These are phyloP conservation scores for Akanthomyces dipterigenus DNA, from an alignment of 2,329 filamentous ascomycete species.

Conservation along the genomic window DNA sequence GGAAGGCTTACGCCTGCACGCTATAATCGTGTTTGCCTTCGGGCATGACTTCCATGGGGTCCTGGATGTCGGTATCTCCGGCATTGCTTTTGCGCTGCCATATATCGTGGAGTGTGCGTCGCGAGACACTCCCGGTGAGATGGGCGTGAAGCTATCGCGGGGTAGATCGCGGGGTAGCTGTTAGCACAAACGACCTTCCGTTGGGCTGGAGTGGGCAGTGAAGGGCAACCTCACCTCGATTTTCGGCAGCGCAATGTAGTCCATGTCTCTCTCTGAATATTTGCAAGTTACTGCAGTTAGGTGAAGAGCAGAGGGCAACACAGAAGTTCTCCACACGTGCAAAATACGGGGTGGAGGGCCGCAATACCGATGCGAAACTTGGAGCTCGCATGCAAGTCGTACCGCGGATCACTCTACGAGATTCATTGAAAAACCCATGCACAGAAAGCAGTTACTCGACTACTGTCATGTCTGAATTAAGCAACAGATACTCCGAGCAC, in stretches of 20 bases:
- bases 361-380: not conserved
- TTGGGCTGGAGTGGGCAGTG: not conserved
- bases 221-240: slow-evolving; percentile 38
- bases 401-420: not conserved
- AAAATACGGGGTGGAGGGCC: not conserved
- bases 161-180: not conserved
- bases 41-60: slow-evolving; percentile 64
- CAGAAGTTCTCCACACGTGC: not conserved
- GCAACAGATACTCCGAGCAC: not conserved
- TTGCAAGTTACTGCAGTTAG: not conserved
- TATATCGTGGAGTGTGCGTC: slow-evolving; percentile 65
- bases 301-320: not conserved
- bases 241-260: slow-evolving; percentile 46
- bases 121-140: slow-evolving; percentile 70
- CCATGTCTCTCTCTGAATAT: slow-evolving; percentile 23
- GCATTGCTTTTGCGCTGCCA: slow-evolving; percentile 56
- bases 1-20: slow-evolving; percentile 53
- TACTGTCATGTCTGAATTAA: not conserved
- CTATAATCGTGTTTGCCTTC: slow-evolving; percentile 65
- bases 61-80: slow-evolving; percentile 49
- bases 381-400: not conserved
- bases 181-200: no score
- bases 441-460: not conserved
- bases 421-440: not conserved
- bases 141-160: slow-evolving; percentile 65